phyloP scores from a whole-genome alignment of 108 stramenopile genomes.

The Aurantiochytrium sp. region DNA sequence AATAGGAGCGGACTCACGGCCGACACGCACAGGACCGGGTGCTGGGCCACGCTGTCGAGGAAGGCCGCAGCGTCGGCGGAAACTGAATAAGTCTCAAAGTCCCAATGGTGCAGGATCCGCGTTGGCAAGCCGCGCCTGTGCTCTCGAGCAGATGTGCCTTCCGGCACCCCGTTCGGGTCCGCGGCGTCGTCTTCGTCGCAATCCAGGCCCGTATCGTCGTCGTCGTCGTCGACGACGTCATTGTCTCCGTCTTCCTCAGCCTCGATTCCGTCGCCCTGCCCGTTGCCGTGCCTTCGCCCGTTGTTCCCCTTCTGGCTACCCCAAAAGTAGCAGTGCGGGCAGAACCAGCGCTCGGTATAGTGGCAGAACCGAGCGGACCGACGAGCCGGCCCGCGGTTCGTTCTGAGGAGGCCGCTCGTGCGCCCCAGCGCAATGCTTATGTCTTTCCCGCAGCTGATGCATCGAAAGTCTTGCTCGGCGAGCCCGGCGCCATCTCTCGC shows the following conservation, averaged over 20 bases:
- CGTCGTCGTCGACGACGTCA: neutral
- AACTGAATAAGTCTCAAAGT: neutral
- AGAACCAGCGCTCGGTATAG: neutral
- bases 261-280: neutral
- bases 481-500: neutral
- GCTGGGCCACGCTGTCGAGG: neutral
- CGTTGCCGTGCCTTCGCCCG: too few relatives aligned
- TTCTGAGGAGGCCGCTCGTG: neutral
- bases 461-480: conserved; percentile 15
- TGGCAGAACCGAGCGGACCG: neutral
- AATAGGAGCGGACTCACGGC: neutral
- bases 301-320: too few relatives aligned
- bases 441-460: neutral
- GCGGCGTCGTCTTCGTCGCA: too few relatives aligned
- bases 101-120: conserved; percentile 4
- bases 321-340: neutral
- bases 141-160: neutral
- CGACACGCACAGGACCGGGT: neutral
- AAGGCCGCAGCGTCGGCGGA: neutral
- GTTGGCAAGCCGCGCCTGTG: neutral
- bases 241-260: neutral
- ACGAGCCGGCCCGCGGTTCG: neutral
- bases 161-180: too few relatives aligned
- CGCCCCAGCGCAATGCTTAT: neutral
- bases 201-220: too few relatives aligned